Evolutionary conservation across 2,329 filamentous ascomycete genomes (phyloP).

Genomic region (Gremmenia infestans): DNA sequence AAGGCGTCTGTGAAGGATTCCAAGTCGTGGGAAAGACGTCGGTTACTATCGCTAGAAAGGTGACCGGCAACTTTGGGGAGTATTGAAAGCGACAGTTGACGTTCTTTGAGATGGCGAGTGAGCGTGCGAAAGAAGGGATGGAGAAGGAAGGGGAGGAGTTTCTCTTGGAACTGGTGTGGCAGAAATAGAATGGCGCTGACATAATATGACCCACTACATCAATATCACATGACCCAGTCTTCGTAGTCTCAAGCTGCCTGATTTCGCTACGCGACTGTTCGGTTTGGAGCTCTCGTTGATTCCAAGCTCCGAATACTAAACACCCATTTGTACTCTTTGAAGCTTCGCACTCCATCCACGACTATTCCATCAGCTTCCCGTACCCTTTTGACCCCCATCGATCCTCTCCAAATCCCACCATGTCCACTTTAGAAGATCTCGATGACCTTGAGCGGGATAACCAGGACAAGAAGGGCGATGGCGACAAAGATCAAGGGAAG

Average conservation of each 20-base stretch:
- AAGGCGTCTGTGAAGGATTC: constrained; percentile 52
- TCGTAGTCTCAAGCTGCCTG: constrained; percentile 9
- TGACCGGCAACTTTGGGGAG: constrained; percentile 33
- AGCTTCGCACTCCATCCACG: constrained; percentile 1
- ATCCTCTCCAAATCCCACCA: constrained; percentile 32
- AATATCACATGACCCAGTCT: not conserved
- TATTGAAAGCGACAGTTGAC: constrained; percentile 30
- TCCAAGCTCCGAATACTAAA: constrained; percentile 16
- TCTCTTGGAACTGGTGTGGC: not conserved
- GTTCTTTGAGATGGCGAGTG: constrained; percentile 29
- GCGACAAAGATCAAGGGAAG: constrained; percentile 51
- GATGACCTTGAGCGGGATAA: constrained; percentile 69
- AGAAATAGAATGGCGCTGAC: constrained; percentile 3
- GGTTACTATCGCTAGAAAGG: constrained; percentile 31
- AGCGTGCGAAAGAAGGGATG: constrained; percentile 25
- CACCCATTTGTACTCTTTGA: constrained; percentile 8
- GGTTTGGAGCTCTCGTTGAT: constrained; percentile 17
- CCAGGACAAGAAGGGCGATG: constrained; percentile 54
- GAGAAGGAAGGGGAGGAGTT: constrained; percentile 9
- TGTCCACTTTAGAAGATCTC: constrained; percentile 75
- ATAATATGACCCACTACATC: not conserved
- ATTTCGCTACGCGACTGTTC: constrained; percentile 13
- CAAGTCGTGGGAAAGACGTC: constrained; percentile 33
- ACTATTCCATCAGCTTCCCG: not conserved
- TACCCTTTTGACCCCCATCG: not conserved